Evolutionary conservation across 176 grass and related monocot species (phyloP), one percentile per base, ranked within the genome.

Genomic region (Pharus latifolius): DNA sequence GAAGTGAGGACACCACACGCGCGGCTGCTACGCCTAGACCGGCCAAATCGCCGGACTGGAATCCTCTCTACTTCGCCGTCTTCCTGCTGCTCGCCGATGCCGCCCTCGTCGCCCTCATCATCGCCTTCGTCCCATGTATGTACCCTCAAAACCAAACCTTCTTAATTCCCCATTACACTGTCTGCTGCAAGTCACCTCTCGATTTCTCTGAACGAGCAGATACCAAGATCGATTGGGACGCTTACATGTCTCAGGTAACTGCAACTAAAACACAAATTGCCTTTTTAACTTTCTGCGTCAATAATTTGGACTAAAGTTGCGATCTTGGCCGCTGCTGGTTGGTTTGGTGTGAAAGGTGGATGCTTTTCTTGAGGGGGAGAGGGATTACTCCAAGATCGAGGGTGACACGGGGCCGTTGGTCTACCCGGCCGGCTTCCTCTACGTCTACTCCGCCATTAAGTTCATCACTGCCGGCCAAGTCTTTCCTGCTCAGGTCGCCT

Each of bases 201-300:
- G 3, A 46, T 55, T 33, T n/a, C 20, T 76, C 75, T 38, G 66
- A 8, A 1, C 47, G 3, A 67, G 76, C 68, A 93, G 95, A 98
- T 80, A 98, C 89, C 32, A 93, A 98, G 90, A 93, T 98, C 66
- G 95, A 98, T 75, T 88, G 89, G 89, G 84, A 98, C 63, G 90
- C 95, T 33, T 98, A 98, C 87, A 98, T 98, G 87, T 90, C 95
- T 55, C 95, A 98, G 89, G 94, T 98, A 33, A 69, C 43, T 19
- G 27, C 60, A 23, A 42, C 23, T 60, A 17, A 15, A 30, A 37
- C 17, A 2, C 1, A 66, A 26, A 22, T 16, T 14, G 16, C 42
- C 4, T 17, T 56, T 18, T 11, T 19, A 44, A 27, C 44, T 18
- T 52, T 49, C 19, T 52, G 15, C 58, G 12, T 2, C 17, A 64